These are phyloP conservation scores for Gossypium trilobum DNA, from an alignment of 441 rosid species.

Conservation along the genomic window DNA sequence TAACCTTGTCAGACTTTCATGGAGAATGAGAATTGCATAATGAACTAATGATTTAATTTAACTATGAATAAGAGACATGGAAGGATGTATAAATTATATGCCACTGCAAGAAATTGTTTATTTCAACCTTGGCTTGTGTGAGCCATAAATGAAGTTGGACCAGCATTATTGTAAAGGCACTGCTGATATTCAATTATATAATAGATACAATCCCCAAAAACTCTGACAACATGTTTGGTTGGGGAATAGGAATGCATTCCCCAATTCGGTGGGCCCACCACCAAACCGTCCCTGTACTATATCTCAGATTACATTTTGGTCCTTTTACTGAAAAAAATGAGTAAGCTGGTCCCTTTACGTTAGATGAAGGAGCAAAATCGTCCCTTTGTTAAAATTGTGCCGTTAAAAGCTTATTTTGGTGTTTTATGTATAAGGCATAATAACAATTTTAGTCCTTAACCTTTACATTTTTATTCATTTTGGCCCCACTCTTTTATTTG, in stretches of 20 bases:
- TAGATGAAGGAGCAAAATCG: no score
- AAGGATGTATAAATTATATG: not conserved
- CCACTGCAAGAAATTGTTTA: no score
- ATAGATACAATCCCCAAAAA: not conserved
- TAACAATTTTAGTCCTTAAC: not conserved
- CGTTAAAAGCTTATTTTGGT: not conserved
- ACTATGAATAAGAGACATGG: not conserved
- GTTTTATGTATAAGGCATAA: not conserved
- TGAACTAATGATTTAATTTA: conserved; percentile 9
- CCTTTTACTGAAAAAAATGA: no score
- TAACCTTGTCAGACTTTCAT: not conserved
- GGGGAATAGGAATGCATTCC: no score
- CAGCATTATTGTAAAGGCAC: not conserved
- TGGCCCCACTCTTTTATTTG: not conserved
- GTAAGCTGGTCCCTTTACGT: no score
- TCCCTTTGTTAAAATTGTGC: not conserved
- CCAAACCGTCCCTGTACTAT: no score
- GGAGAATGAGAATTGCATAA: conserved; percentile 2
- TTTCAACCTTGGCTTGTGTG: conserved; percentile 5
- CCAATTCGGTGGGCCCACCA: no score
- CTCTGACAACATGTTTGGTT: not conserved
- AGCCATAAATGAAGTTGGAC: conserved; percentile 8
- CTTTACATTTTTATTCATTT: not conserved
- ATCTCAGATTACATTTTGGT: no score
- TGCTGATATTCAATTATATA: no score